Base-by-base conservation (phyloP, 495 filamentous ascomycete species). In the Annulohypoxylon moriforme region DNA sequence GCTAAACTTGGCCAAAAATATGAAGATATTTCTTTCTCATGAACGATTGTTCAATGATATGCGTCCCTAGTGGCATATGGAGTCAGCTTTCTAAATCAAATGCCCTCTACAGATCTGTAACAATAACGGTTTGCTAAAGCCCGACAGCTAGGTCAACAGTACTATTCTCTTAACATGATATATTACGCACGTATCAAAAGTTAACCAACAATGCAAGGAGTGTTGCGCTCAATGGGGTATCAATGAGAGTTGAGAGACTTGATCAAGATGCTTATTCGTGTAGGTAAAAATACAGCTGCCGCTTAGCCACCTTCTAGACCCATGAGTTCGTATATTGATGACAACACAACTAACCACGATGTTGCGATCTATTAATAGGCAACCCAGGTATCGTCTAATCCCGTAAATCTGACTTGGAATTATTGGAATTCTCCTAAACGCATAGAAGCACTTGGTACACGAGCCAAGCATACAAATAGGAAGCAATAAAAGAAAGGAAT, bases 311-410 rank as follows among this genome's bases (percentile, higher is more conserved):
- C 4, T 31, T 33, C 14, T 4, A 33, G 22, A 62, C 50, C 20
- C 46, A 40, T 16, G 18, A n/a, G 11, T 22, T 33, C 33, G 24
- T 42, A 64, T 44, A 64, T n/a, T 24, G 47, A 44, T 7, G n/a
- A n/a, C 11, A 22, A 55, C 16, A 25, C n/a, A 33, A 56, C 27
- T 31, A 33, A 56, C 49, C n/a, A 42, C 31, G 36, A 64, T 56
- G n/a, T 25, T 8, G 49, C 34, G 50, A 56, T 29, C 34, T 64
- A 64, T 55, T 31, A 46, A 64, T 64, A 53, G 52, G 40, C 36
- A 18, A 14, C 1, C 16, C 10, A 3, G 18, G 1, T 40, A 14
- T 40, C 36, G 36, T 40, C 14, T n/a, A n/a, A 14, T 40, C 36
- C 36, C 10, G 36, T 40, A 40, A 40, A 40, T 40, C 11, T 14